Conservation (phyloP, 2,329 filamentous ascomycete species). For the Conoideocrella luteorostrata region DNA sequence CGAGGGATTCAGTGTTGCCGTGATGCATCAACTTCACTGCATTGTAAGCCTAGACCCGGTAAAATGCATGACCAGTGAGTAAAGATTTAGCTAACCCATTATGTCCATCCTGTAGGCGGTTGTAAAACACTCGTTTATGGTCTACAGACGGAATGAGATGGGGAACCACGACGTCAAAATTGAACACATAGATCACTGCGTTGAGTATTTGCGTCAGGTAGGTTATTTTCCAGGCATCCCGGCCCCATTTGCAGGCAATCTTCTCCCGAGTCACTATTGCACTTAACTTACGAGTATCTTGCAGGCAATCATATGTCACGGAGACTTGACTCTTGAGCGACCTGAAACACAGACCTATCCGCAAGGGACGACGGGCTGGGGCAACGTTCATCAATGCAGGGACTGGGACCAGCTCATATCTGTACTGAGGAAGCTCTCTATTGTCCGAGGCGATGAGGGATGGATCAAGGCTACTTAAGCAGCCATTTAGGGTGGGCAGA, state of each 20-base stretch:
- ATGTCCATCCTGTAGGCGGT: too few species aligned
- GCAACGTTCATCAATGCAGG: neutral
- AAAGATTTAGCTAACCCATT: neutral
- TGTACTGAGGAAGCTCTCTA: neutral
- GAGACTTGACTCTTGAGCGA: neutral
- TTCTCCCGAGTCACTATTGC: too few species aligned
- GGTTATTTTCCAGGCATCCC: neutral
- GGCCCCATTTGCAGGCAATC: too few species aligned
- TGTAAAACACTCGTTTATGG: too few species aligned
- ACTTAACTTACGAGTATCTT: too few species aligned
- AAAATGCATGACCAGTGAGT: neutral
- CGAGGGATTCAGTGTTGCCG: neutral
- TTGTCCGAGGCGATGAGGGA: neutral
- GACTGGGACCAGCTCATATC: neutral
- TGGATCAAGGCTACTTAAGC: too few species aligned
- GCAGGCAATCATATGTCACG: neutral
- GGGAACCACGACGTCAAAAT: neutral
- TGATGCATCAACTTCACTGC: slow-evolving; percentile 1
- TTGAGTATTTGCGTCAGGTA: neutral
- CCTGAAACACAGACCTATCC: neutral
- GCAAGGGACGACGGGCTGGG: neutral
- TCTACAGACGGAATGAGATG: too few species aligned
- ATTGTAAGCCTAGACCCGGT: neutral
- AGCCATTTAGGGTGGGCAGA: too few species aligned
- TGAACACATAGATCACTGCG: neutral